phyloP scores from a whole-genome alignment of 306 rosid species.

The Canavalia gladiata region DNA sequence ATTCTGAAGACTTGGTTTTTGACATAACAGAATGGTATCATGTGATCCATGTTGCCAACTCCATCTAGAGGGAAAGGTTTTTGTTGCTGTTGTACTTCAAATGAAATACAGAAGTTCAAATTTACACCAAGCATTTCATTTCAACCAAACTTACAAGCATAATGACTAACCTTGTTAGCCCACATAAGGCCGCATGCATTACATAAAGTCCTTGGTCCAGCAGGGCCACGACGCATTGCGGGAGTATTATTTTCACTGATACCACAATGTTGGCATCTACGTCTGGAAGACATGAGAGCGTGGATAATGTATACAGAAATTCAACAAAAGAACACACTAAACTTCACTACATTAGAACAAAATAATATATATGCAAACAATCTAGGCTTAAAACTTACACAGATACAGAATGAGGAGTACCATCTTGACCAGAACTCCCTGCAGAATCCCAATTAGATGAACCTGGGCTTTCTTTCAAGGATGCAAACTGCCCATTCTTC shows the following conservation, averaged over 20 bases:
- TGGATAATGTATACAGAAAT: slow-evolving; percentile 10
- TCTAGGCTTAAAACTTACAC: slow-evolving; percentile 69
- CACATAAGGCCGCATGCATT: slow-evolving; percentile 99
- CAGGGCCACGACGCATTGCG: slow-evolving; percentile 99
- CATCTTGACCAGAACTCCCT: slow-evolving; percentile 67
- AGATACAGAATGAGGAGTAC: slow-evolving; percentile 70
- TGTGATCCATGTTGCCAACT: neutral
- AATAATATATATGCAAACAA: neutral
- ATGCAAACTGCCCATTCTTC: slow-evolving; percentile 90
- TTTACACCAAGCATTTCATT: slow-evolving; percentile 34
- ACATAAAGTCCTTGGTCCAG: slow-evolving; percentile 96
- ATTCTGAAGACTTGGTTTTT: slow-evolving; percentile 9
- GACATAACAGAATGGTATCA: slow-evolving; percentile 8
- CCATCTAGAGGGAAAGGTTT: slow-evolving; percentile 13
- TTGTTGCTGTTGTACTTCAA: slow-evolving; percentile 2
- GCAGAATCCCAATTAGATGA: slow-evolving; percentile 72
- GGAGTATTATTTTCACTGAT: slow-evolving; percentile 90
- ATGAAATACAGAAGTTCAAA: neutral
- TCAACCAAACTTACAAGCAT: slow-evolving; percentile 30
- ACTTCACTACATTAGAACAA: neutral
- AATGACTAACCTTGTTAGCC: slow-evolving; percentile 90
- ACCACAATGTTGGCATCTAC: slow-evolving; percentile 94
- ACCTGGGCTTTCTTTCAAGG: slow-evolving; percentile 74
- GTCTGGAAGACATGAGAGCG: slow-evolving; percentile 58
- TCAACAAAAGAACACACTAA: slow-evolving; percentile 15